Base-by-base conservation (phyloP, 805 yeast species). In the Pichia deserticola region DNA sequence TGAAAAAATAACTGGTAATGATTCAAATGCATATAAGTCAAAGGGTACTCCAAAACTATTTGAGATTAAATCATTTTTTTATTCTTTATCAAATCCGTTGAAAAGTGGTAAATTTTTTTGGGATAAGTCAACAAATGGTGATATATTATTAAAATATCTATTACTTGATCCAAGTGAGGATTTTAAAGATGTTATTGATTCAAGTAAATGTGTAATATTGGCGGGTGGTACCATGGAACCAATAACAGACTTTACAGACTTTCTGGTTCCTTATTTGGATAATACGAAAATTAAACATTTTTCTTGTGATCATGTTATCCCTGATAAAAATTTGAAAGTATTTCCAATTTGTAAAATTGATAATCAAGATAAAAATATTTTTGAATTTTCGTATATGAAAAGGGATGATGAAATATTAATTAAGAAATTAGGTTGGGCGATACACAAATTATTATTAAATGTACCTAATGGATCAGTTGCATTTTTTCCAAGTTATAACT, bases 171-270 rank as follows among this genome's bases (percentile, higher is more conserved):
- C 97, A 3, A 80, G 88, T 48, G 78, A 77, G 44, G 71, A 78
- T 3, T 88, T 90, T 60, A 70, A 73, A 48, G 82, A 81, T 2
- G 71, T 92, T 3, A 78, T 87, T 0, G 79, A 79, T 3, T 76
- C 79, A 12, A 73, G 89, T 0, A 74, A 74, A 54, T 83, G 90
- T 63, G 84, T 90, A 0, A 70, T 92, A 2, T 62, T 90, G 3
- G 93, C 96, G 2, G 98, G 98, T 36, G 98, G 98, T 12, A 90
- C 98, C 0, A 88, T 89, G 96, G 92, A 86, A 60, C 97, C 97
- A 0, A 71, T 82, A 35, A 60, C 72, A n/a, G 96, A 90, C 55
- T 86, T 82, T 61, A 65, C 75, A 6, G 70, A 78, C n/a, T 78
- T 74, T 54, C 66, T 89, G 36, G 79, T 87, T 45, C 95, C 95